These are phyloP conservation scores for Lathyrus aphaca DNA, from an alignment of 306 rosid genomes.

Conservation along the genomic window DNA sequence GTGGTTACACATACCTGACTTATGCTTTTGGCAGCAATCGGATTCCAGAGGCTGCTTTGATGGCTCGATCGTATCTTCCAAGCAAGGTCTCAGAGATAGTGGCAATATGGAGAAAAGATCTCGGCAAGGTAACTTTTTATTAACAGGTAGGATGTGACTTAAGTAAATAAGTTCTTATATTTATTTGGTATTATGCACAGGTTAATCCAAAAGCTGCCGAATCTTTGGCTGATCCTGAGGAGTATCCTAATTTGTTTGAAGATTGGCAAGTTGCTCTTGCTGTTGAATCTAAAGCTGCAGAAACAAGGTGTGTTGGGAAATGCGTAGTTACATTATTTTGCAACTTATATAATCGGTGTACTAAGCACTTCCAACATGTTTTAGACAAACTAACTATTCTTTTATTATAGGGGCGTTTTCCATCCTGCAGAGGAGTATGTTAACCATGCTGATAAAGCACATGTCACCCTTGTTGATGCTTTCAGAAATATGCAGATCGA, in stretches of 20 bases:
- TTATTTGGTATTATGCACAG: slow-evolving; percentile 48
- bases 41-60: slow-evolving; percentile 98
- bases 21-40: slow-evolving; percentile 70
- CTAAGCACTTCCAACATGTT: slow-evolving; percentile 21
- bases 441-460: slow-evolving; percentile 65
- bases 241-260: slow-evolving; percentile 92
- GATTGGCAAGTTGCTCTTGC: slow-evolving; percentile 98
- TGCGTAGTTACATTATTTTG: slow-evolving; percentile 21
- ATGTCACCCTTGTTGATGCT: slow-evolving; percentile 83
- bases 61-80: slow-evolving; percentile 99
- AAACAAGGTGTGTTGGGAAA: slow-evolving; percentile 62
- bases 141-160: slow-evolving; percentile 10
- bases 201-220: slow-evolving; percentile 96
- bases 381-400: slow-evolving; percentile 31
- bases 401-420: slow-evolving; percentile 67
- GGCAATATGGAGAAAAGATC: slow-evolving; percentile 95
- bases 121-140: slow-evolving; percentile 68
- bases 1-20: slow-evolving; percentile 25
- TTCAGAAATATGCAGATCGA: slow-evolving; percentile 76
- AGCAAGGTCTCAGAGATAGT: slow-evolving; percentile 97
- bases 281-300: slow-evolving; percentile 78
- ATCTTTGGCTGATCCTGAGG: slow-evolving; percentile 96
- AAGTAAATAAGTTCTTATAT: neutral
- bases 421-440: slow-evolving; percentile 71
- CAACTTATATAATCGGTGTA: neutral